Percentiles rank a stretch among this genome's conserved stretches.
Evolutionary conservation across 805 yeast genomes (phyloP).

Genomic region (Saccharomycopsis javanensis): DNA sequence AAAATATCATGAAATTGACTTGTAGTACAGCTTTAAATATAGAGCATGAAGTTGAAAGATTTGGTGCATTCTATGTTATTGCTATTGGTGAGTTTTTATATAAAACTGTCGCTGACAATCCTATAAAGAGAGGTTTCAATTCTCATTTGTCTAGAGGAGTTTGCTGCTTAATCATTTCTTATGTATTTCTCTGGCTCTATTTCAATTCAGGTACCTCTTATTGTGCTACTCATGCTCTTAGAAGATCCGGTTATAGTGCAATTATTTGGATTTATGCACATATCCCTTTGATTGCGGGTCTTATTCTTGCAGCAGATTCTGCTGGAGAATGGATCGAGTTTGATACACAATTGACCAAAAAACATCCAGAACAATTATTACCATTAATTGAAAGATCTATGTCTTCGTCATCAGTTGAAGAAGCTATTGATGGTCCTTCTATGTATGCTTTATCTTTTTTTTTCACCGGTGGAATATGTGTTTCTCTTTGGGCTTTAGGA

Average conservation of each 20-base stretch:
- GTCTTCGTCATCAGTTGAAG: conserved; percentile 18
- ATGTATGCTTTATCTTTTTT: conserved; percentile 37
- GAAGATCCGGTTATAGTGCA: conserved; percentile 40
- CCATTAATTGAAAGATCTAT: no score
- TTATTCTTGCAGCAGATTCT: conserved; percentile 51
- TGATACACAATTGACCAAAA: conserved; percentile 23
- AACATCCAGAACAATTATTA: conserved; percentile 7
- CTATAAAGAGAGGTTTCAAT: conserved; percentile 39
- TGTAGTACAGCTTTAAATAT: conserved; percentile 53
- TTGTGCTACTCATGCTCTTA: conserved; percentile 43
- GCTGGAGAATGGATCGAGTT: conserved; percentile 38
- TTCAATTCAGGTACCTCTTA: conserved; percentile 41
- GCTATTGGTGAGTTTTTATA: conserved; percentile 58
- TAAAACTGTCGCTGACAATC: conserved; percentile 40
- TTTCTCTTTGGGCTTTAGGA: conserved; percentile 32
- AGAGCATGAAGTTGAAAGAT: conserved; percentile 58
- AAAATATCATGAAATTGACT: conserved; percentile 30
- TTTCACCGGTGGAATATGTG: conserved; percentile 44
- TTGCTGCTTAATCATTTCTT: conserved; percentile 39
- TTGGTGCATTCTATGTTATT: conserved; percentile 48
- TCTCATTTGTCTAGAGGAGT: conserved; percentile 39
- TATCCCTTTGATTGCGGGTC: conserved; percentile 40
- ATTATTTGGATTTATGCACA: conserved; percentile 38
- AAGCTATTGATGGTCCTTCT: conserved; percentile 25
- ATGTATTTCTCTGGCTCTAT: conserved; percentile 42